phyloP scores from a whole-genome alignment of 2,329 filamentous ascomycete species.

The Cercospora nicotianae region DNA sequence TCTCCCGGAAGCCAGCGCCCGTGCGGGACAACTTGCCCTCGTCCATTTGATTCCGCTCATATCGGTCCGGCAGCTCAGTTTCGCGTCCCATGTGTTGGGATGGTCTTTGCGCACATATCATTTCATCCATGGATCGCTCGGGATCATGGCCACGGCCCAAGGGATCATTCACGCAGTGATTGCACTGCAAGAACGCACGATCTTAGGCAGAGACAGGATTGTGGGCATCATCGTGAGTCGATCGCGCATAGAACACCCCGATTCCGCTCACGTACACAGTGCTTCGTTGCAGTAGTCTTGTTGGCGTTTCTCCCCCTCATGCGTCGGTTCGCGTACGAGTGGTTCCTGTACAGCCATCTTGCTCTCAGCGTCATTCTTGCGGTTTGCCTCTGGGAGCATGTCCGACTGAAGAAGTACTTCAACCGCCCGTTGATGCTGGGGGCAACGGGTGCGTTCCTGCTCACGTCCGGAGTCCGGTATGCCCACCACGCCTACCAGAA shows the following conservation, averaged over 20 bases:
- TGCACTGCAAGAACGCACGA: neutral
- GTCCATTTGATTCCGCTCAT: neutral
- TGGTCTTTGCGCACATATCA: neutral
- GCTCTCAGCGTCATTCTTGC: neutral
- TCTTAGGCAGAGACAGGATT: slow-evolving; percentile 5
- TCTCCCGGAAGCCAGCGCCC: neutral
- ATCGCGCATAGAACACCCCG: neutral
- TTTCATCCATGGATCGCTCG: neutral
- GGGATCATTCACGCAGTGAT: neutral
- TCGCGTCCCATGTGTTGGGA: slow-evolving; percentile 1
- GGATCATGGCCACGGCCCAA: slow-evolving; percentile 1
- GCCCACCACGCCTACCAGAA: neutral
- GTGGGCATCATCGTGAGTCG: neutral
- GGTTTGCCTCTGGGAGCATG: neutral
- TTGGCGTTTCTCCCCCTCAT: neutral
- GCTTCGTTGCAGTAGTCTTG: neutral
- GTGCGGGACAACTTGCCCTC: neutral
- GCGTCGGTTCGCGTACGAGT: slow-evolving; percentile 6
- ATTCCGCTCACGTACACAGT: slow-evolving; percentile 2
- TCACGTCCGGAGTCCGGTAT: neutral
- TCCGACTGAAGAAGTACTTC: slow-evolving; percentile 1
- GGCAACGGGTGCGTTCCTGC: neutral
- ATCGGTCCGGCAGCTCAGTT: slow-evolving; percentile 1
- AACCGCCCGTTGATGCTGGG: neutral
- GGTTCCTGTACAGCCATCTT: slow-evolving; percentile 4